phyloP scores from a whole-genome alignment of 495 filamentous ascomycete genomes.

The Penicillium fimorum region DNA sequence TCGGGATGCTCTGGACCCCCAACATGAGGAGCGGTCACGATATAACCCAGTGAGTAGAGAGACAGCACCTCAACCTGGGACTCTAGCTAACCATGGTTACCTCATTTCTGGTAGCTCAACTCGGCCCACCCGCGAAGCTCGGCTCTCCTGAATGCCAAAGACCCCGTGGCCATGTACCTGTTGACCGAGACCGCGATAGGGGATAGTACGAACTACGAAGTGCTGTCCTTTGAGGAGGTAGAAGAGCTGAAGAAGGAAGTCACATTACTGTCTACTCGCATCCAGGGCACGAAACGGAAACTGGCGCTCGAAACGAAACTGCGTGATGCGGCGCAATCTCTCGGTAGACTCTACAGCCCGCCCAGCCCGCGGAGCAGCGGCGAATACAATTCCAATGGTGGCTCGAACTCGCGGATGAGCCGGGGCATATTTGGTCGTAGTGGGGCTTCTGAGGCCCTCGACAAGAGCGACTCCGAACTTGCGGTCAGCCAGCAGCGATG shows the following conservation, averaged over 20 bases:
- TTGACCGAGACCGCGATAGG: slow-evolving; percentile 89
- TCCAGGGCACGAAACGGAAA: slow-evolving; percentile 75
- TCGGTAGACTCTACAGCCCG: slow-evolving; percentile 71
- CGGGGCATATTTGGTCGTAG: slow-evolving; percentile 53
- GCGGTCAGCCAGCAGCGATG: slow-evolving; percentile 73
- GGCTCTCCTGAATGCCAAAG: slow-evolving; percentile 45
- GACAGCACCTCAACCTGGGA: background rate
- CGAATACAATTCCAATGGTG: slow-evolving; percentile 31
- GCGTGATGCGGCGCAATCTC: slow-evolving; percentile 84
- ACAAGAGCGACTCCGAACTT: slow-evolving; percentile 71
- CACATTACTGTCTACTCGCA: slow-evolving; percentile 63
- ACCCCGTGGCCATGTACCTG: slow-evolving; percentile 73
- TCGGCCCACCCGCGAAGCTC: slow-evolving; percentile 40
- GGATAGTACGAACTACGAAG: slow-evolving; percentile 79
- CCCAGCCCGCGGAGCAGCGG: slow-evolving; percentile 42
- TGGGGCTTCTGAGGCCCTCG: slow-evolving; percentile 29
- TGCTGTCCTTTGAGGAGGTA: slow-evolving; percentile 86
- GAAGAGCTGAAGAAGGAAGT: slow-evolving; percentile 87
- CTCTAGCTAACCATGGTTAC: slow-evolving; percentile 17
- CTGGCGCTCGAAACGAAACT: slow-evolving; percentile 91
- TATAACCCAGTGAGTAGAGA: slow-evolving; percentile 42
- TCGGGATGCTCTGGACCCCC: slow-evolving; percentile 35
- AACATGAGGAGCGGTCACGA: slow-evolving; percentile 35
- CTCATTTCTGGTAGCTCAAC: slow-evolving; percentile 30
- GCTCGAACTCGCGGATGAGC: slow-evolving; percentile 31